Base-by-base conservation (phyloP, 2,329 filamentous ascomycete genomes). In the Ceratocystis ficicola region DNA sequence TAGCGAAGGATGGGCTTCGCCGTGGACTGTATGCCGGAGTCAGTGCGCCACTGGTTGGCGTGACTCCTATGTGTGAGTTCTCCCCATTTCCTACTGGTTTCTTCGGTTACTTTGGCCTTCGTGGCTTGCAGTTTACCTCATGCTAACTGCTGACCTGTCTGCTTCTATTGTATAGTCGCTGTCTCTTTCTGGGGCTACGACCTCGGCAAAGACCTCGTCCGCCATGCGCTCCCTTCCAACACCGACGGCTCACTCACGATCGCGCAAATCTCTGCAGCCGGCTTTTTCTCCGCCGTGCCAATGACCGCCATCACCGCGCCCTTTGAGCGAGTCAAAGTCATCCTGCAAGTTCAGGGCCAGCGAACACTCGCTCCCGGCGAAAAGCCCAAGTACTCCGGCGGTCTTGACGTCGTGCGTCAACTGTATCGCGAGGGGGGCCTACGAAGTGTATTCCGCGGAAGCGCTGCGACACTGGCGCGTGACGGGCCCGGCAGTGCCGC, bases 281-380 rank as follows among this genome's bases (percentile, higher is more conserved):
- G 94, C 69, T 96, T 96, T 84, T 95, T 99, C 83, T 95, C 90
- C 73, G 94, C 94, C 68, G 88, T 99, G 68, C 94, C 94, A 72
- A 95, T 95, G 90, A 99, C 94, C 3, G 78, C 90, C 76, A 96
- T 99, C 79, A 97, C 94, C n/a, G 94, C 94, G 3, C 94, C 94
- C 68, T 97, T 99, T 75, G 94, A 99, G 82, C 93, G 94, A 73
- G 91, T 99, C 71, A 99, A 99, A 78, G 93, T 99, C 66, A 91
- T 99, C 69, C 86, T 99, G 1, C 94, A 99, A 76, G 95, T 97
- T 70, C 94, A 97, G 78, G 92, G 91, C 73, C 91, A 96, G 77
- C 91, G 92, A 77, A 84, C 90, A 76, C 86, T 94, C 50, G 85
- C 86, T 0, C 89, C 92, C 0, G 93, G 92, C 73, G 88, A 96